phyloP scores from a whole-genome alignment of 306 rosid genomes.

The Arachis hypogaea region DNA sequence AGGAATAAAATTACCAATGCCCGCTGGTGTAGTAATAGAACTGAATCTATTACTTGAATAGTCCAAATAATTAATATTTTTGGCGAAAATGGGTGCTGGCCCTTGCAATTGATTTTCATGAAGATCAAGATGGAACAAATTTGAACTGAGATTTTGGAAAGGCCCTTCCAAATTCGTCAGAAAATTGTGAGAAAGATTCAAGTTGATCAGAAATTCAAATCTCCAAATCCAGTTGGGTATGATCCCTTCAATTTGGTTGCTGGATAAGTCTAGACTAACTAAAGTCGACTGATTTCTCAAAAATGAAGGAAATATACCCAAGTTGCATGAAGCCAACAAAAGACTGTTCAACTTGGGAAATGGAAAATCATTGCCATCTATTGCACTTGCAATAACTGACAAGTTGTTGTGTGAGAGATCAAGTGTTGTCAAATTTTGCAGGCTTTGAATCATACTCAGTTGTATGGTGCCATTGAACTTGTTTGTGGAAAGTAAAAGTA shows the following conservation, averaged over 20 bases:
- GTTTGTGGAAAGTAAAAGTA: conserved; percentile 44
- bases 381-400: background rate
- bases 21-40: conserved; percentile 14
- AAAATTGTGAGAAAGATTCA: conserved; percentile 50
- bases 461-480: conserved; percentile 38
- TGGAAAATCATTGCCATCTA: fast-evolving
- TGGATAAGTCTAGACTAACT: conserved; percentile 45
- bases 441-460: background rate
- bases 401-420: conserved; percentile 47
- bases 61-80: background rate
- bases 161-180: conserved; percentile 27
- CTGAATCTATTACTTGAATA: conserved; percentile 44
- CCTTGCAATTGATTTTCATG: conserved; percentile 47
- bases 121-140: conserved; percentile 15
- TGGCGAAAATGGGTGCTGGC: background rate
- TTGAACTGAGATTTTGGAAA: background rate
- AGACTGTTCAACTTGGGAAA: background rate
- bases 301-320: conserved; percentile 23
- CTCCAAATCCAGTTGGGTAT: conserved; percentile 54
- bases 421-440: conserved; percentile 11
- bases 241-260: conserved; percentile 37
- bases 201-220: fast-evolving
- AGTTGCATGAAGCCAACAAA: conserved; percentile 35
- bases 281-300: conserved; percentile 41
- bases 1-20: conserved; percentile 32